These are phyloP conservation scores for Nakazawaea anatomiae DNA, from an alignment of 805 yeast genomes.

Conservation along the genomic window DNA sequence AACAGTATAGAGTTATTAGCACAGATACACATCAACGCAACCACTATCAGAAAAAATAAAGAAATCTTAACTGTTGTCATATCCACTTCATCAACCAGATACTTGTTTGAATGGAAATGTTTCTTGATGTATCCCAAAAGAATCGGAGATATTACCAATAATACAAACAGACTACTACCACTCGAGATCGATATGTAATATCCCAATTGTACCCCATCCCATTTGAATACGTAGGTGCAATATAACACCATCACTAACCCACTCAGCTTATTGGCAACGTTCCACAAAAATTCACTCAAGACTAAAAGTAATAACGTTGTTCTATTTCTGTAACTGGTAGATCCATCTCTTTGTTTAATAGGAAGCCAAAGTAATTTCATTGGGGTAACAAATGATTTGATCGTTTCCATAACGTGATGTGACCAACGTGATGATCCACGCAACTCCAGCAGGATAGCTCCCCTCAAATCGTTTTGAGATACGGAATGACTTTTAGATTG, in stretches of 20 bases:
- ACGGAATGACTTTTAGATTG: conserved; percentile 30
- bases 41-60: conserved; percentile 19
- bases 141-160: conserved; percentile 41
- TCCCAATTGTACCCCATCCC: conserved; percentile 47
- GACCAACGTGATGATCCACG: not conserved
- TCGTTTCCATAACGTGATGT: not conserved
- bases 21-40: conserved; percentile 25
- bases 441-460: not conserved
- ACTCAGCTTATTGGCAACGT: conserved; percentile 26
- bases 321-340: conserved; percentile 20
- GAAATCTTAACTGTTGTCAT: conserved; percentile 27
- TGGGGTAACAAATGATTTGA: conserved; percentile 28
- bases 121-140: conserved; percentile 27
- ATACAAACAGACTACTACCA: conserved; percentile 35
- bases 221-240: conserved; percentile 38
- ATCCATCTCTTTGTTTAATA: conserved; percentile 14
- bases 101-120: conserved; percentile 23
- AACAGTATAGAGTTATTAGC: conserved; percentile 22
- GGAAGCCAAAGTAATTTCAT: conserved; percentile 43
- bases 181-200: conserved; percentile 43
- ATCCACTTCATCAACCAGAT: conserved; percentile 45
- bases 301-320: conserved; percentile 34
- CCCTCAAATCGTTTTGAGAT: conserved; percentile 11
- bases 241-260: conserved; percentile 36
- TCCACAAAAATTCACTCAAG: conserved; percentile 31